Percentiles rank a stretch among this genome's conserved stretches.
Evolutionary conservation across 257 asterid species (phyloP).

Genomic region (Solanum medicagineum): DNA sequence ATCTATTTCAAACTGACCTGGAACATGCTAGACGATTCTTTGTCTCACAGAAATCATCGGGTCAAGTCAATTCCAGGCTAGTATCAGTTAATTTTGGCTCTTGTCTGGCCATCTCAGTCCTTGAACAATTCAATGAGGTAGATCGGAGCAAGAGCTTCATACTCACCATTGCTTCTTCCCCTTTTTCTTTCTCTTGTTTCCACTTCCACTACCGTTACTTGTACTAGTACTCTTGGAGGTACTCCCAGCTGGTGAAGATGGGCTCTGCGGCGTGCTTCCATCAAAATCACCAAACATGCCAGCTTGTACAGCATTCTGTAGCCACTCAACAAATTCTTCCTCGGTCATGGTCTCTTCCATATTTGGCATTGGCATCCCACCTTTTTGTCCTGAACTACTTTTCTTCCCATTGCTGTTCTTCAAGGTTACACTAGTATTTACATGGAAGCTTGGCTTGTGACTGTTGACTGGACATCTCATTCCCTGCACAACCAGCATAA

Average conservation of each 20-base stretch:
- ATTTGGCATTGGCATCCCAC: slow-evolving; percentile 44
- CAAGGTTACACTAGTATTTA: slow-evolving; percentile 55
- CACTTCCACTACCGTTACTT: slow-evolving; percentile 12
- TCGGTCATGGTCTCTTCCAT: slow-evolving; percentile 71
- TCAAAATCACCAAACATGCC: slow-evolving; percentile 52
- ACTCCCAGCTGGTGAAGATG: slow-evolving; percentile 16
- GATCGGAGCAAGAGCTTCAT: not conserved
- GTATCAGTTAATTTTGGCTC: not conserved
- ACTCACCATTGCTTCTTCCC: slow-evolving; percentile 64
- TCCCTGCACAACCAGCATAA: slow-evolving; percentile 36
- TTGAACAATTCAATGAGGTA: not conserved
- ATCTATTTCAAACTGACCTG: not conserved
- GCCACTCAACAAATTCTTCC: slow-evolving; percentile 84
- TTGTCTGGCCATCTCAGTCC: not conserved
- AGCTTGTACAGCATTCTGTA: slow-evolving; percentile 62
- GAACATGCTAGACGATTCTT: not conserved
- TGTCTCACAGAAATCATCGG: not conserved
- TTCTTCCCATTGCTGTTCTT: slow-evolving; percentile 46
- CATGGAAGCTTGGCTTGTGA: slow-evolving; percentile 90
- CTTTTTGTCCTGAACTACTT: slow-evolving; percentile 35
- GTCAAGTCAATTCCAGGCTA: not conserved
- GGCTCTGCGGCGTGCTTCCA: slow-evolving; percentile 30
- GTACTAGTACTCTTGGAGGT: slow-evolving; percentile 27
- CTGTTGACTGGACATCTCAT: slow-evolving; percentile 79
- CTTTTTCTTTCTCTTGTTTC: slow-evolving; percentile 67